These are phyloP conservation scores for Skeletonema tropicum DNA, from an alignment of 108 stramenopile genomes.

Conservation along the genomic window DNA sequence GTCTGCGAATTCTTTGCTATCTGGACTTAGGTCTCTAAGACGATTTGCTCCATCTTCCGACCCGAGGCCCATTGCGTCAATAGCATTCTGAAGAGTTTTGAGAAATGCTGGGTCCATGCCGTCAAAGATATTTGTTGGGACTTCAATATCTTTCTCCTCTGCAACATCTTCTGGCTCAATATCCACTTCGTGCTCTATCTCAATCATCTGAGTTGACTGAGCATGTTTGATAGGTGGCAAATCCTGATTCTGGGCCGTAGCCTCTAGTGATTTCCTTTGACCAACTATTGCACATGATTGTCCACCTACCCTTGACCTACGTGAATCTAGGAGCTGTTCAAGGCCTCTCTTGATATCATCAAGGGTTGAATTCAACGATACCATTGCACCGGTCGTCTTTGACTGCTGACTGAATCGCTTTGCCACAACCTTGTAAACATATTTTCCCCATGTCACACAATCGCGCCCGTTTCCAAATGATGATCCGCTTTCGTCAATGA, in stretches of 20 bases:
- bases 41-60: neutral
- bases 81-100: neutral
- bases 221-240: neutral
- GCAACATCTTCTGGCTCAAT: neutral
- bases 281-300: neutral
- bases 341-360: neutral
- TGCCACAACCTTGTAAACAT: conserved; percentile 2
- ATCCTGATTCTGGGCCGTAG: neutral
- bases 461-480: neutral
- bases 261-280: neutral
- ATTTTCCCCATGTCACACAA: neutral
- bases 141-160: neutral
- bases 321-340: neutral
- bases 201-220: neutral
- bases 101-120: neutral
- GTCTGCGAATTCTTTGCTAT: neutral
- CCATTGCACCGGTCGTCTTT: neutral
- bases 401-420: neutral
- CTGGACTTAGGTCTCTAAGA: neutral
- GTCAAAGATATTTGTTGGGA: neutral
- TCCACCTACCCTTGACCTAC: neutral
- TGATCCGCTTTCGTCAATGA: neutral
- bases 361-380: neutral
- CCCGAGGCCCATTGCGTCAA: neutral
- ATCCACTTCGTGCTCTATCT: neutral